Evolutionary conservation across 2,329 filamentous ascomycete genomes (phyloP), one percentile per base, ranked within the genome.

Genomic region (Pseudogymnoascus sp.): DNA sequence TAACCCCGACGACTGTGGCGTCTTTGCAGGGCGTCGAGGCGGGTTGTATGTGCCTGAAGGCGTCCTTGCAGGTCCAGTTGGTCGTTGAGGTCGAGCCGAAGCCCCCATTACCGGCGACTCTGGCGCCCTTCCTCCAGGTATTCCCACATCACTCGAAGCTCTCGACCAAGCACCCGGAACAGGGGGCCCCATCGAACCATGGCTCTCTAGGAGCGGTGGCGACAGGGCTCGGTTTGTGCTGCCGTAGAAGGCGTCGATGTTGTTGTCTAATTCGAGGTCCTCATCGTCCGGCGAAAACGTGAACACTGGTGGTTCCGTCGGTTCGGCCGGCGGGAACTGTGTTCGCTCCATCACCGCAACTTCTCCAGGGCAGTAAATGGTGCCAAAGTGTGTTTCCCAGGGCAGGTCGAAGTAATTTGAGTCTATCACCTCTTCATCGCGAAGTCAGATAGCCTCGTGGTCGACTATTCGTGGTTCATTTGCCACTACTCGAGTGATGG

Each of bases 1-100:
- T 12, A 68, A 73, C 22, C 70, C 67, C 38, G 78, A 76, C 58
- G 77, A 79, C 47, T 79, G 78, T 14, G 78, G 74, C 60, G 77
- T 9, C 14, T 71, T 69, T 18, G 81, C 62, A 78, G 81, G 78
- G 60, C 81, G 78, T 57, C 84, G 77, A 62, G 82, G 69, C 47
- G 86, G 86, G 64, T 89, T 88, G 72, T 94, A 94, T 33, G 90
- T 91, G 71, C 81, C 90, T 30, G 89, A 93, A 1, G 88, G 88
- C 4, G 88, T 91, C 69, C 89, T 80, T 60, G 82, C 81, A 15
- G 89, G 88, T 22, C 79, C 86, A 5, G 82, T 80, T 14, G 89
- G 88, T 66, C 89, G 82, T 68, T 88, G 84, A 25, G 82, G 79
- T 68, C 86, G 81, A 73, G 73, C 78, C 70, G 68, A 75, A 67